These are phyloP conservation scores for Allium fistulosum DNA, from an alignment of 106 monocot genomes.

Conservation along the genomic window DNA sequence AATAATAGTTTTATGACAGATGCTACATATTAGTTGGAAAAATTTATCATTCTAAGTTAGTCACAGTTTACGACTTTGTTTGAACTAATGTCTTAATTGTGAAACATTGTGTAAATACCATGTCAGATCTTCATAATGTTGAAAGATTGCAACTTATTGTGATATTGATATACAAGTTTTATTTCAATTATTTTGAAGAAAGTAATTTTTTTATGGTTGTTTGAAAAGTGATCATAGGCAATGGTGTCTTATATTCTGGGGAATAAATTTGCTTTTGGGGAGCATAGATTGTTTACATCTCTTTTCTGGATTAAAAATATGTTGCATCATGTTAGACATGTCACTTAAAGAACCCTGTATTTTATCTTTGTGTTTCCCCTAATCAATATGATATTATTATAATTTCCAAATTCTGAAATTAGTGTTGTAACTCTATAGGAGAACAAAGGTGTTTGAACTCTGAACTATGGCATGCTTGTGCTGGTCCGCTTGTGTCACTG, in stretches of 20 bases:
- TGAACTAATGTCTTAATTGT: no score
- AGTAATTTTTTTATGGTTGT: no score
- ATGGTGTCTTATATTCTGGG: neutral
- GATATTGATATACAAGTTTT: no score
- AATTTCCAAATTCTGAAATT: constrained; percentile 1
- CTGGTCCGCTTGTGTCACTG: constrained; percentile 79
- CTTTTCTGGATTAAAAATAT: neutral
- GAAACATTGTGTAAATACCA: no score
- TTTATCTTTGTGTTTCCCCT: neutral
- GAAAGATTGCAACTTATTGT: neutral
- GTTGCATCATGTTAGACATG: neutral
- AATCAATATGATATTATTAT: neutral
- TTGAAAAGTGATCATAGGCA: no score
- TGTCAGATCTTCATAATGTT: neutral
- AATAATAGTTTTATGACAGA: neutral
- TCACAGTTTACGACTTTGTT: no score
- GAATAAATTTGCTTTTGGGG: neutral
- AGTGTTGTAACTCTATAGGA: constrained; percentile 22
- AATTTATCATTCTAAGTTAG: no score
- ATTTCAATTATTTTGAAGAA: no score
- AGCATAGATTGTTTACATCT: neutral
- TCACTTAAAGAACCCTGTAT: no score
- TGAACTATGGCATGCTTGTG: constrained; percentile 92
- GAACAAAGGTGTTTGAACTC: constrained; percentile 78
- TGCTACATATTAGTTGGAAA: no score